Evolutionary conservation across 169 alveolate genomes (phyloP).

Genomic region (Plasmodium vinckei): DNA sequence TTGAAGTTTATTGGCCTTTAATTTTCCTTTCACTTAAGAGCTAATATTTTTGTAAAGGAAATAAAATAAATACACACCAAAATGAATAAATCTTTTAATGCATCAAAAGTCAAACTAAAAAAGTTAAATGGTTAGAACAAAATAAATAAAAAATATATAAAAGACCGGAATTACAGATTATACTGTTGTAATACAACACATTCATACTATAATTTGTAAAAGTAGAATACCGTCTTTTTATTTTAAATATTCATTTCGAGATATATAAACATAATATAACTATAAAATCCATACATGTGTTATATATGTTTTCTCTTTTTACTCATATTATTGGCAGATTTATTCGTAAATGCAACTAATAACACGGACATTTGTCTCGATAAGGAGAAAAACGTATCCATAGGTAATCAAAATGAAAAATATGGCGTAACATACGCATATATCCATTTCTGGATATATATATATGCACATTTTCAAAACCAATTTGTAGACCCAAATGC

Average conservation of each 20-base stretch:
- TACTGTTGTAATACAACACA: neutral
- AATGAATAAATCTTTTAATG: conserved; percentile 16
- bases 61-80: neutral
- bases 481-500: neutral
- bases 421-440: neutral
- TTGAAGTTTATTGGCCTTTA: neutral
- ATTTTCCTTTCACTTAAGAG: conserved; percentile 6
- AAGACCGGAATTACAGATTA: neutral
- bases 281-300: neutral
- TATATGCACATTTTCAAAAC: neutral
- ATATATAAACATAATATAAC: neutral
- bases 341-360: neutral
- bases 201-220: no score
- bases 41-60: conserved; percentile 28
- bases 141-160: conserved; percentile 4
- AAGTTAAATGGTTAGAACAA: conserved; percentile 48
- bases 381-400: neutral
- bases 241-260: conserved; percentile 6
- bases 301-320: neutral
- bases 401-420: conserved; percentile 8
- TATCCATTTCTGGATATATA: neutral
- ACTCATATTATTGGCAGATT: neutral
- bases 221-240: no score
- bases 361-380: neutral
- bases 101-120: conserved; percentile 20